Evolutionary conservation across 371 early-diverging fungal genomes (phyloP).

Genomic region (Choanephora cucurbitarum): DNA sequence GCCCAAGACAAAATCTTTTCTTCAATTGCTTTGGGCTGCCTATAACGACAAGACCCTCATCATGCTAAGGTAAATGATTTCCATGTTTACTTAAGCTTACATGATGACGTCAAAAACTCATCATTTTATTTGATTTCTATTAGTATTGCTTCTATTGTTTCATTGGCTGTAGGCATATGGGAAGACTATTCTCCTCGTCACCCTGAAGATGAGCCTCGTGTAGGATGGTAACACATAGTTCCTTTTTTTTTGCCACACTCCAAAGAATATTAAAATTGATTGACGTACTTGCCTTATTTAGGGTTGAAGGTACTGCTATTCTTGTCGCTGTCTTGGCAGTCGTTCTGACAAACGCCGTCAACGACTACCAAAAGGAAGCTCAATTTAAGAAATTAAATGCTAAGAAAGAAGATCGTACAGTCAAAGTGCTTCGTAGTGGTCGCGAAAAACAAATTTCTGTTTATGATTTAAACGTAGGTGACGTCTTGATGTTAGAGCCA

Average conservation of each 20-base stretch:
- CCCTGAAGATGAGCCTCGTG: conserved; percentile 61
- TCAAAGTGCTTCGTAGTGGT: conserved; percentile 80
- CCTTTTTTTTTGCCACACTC: background rate
- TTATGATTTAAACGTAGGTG: conserved; percentile 87
- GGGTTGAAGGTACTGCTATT: conserved; percentile 90
- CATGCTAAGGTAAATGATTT: conserved; percentile 38
- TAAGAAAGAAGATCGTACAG: conserved; percentile 87
- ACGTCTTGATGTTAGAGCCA: conserved; percentile 89
- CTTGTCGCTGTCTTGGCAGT: conserved; percentile 89
- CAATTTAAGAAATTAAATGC: conserved; percentile 93
- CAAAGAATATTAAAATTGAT: background rate
- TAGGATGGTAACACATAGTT: conserved; percentile 60
- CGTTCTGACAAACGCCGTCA: conserved; percentile 90
- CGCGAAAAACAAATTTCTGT: conserved; percentile 82
- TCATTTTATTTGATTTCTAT: conserved; percentile 10
- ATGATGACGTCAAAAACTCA: conserved; percentile 17
- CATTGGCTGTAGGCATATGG: conserved; percentile 75
- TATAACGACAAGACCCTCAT: conserved; percentile 69
- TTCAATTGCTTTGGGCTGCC: conserved; percentile 66
- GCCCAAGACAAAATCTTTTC: conserved; percentile 59
- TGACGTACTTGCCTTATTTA: conserved; percentile 10
- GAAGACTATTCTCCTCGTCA: conserved; percentile 67
- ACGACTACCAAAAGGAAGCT: conserved; percentile 94
- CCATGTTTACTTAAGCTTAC: background rate
- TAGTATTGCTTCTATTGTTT: conserved; percentile 77